phyloP scores from a whole-genome alignment of 1,284 basidiomycete species.

The Neonothopanus nambi region DNA sequence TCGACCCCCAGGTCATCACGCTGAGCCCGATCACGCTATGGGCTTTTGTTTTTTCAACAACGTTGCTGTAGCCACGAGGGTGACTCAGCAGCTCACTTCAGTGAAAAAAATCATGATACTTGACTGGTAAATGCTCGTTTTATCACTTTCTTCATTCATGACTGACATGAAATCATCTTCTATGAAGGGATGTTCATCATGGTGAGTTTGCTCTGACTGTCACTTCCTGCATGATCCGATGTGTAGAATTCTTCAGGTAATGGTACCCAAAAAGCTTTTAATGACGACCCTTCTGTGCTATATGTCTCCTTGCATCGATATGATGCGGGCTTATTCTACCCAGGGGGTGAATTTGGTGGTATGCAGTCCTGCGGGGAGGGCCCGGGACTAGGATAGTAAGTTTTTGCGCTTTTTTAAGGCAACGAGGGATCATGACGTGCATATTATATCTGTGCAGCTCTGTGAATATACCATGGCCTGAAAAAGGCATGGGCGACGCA shows the following conservation, averaged over 20 bases:
- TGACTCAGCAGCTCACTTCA: conserved; percentile 67
- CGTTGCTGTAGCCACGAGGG: conserved; percentile 89
- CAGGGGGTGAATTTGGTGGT: conserved; percentile 87
- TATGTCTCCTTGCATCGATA: conserved; percentile 97
- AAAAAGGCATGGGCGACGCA: conserved; percentile 86
- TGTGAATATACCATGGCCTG: conserved; percentile 97
- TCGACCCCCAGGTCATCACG: conserved; percentile 96
- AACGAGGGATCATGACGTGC: conserved; percentile 18
- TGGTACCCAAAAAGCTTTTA: conserved; percentile 95
- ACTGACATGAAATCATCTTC: not conserved
- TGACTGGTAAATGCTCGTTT: conserved; percentile 74
- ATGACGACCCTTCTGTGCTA: conserved; percentile 88
- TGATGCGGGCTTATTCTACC: conserved; percentile 90
- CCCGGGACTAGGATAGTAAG: conserved; percentile 81
- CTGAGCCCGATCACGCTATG: conserved; percentile 97
- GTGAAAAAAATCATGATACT: conserved; percentile 87
- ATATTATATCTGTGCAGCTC: conserved; percentile 47
- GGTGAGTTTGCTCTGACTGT: conserved; percentile 47
- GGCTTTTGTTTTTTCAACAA: conserved; percentile 99
- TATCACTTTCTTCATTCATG: not conserved
- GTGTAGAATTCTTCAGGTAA: conserved; percentile 61
- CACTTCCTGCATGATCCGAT: not conserved
- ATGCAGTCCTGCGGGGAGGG: conserved; percentile 87
- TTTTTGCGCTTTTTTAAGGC: conserved; percentile 21
- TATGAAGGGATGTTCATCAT: conserved; percentile 99